Conservation (phyloP, 2,329 filamentous ascomycete genomes). For the Verticillium zaregamsianum region DNA sequence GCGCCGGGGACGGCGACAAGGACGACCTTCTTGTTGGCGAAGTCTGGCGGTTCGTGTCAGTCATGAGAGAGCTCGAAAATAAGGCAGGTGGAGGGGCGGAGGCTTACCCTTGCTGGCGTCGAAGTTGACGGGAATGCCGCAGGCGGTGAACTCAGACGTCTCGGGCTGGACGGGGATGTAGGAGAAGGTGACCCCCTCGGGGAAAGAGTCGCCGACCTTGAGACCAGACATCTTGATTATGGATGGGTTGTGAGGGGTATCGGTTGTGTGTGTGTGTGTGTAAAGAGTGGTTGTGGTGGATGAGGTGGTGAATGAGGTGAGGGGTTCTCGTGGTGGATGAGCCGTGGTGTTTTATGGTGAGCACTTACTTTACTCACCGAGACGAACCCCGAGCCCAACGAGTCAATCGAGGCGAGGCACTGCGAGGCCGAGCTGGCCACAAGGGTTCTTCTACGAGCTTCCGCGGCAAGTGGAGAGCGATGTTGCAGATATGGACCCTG, state of each 20-base stretch:
- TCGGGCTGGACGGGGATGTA: conserved; percentile 77
- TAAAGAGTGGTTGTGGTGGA: neutral
- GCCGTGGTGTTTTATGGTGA: neutral
- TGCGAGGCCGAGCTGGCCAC: neutral
- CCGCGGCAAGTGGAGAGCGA: neutral
- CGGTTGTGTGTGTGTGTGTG: neutral
- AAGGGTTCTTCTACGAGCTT: neutral
- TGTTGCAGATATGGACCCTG: neutral
- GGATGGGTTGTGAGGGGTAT: neutral
- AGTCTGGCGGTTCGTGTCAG: conserved; percentile 31
- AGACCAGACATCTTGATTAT: conserved; percentile 49
- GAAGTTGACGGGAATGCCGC: conserved; percentile 74
- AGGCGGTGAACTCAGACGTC: conserved; percentile 63
- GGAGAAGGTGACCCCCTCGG: conserved; percentile 74
- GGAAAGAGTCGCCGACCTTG: conserved; percentile 80
- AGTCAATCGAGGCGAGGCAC: neutral
- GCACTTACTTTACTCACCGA: neutral
- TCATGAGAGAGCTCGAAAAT: neutral
- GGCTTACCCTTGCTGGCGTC: conserved; percentile 68
- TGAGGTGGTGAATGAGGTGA: neutral
- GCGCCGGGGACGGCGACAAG: conserved; percentile 60
- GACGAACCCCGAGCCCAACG: neutral
- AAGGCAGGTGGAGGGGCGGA: neutral
- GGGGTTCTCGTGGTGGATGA: neutral
- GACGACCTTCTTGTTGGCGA: conserved; percentile 53